Percentiles rank a stretch among this genome's conserved stretches.
Evolutionary conservation across 2,329 filamentous ascomycete genomes (phyloP).

Genomic region (Xylaria sp.): DNA sequence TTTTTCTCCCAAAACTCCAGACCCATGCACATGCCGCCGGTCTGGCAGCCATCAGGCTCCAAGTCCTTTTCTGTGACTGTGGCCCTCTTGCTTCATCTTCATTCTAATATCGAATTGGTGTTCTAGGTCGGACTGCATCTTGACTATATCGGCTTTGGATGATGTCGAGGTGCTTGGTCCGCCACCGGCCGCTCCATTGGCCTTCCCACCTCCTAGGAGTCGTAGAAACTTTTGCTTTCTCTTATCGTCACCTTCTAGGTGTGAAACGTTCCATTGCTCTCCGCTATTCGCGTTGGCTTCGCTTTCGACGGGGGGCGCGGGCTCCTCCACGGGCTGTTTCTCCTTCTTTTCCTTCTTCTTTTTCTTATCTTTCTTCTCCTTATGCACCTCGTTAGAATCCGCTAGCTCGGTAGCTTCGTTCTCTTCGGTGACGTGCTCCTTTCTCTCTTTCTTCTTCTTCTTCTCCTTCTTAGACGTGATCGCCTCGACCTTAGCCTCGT

Average conservation of each 20-base stretch:
- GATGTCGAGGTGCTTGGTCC: constrained; percentile 28
- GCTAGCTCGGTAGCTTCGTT: constrained; percentile 15
- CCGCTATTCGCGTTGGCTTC: constrained; percentile 43
- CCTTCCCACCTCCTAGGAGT: constrained; percentile 64
- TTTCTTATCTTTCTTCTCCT: constrained; percentile 32
- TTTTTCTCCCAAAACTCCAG: constrained; percentile 38
- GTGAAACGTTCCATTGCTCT: constrained; percentile 65
- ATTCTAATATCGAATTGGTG: constrained; percentile 68
- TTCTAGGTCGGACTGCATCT: constrained; percentile 63
- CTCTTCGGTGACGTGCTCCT: constrained; percentile 10
- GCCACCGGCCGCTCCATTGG: constrained; percentile 43
- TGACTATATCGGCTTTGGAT: constrained; percentile 45
- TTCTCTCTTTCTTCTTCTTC: constrained; percentile 35
- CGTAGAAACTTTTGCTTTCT: constrained; percentile 68
- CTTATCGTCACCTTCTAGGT: constrained; percentile 61
- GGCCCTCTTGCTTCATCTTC: constrained; percentile 64
- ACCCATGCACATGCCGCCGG: background rate
- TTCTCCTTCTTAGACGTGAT: constrained; percentile 33
- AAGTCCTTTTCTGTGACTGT: constrained; percentile 62
- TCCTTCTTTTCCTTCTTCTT: constrained; percentile 46
- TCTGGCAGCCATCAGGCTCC: constrained; percentile 55
- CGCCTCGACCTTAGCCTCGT: constrained; percentile 38
- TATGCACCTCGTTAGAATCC: constrained; percentile 16
- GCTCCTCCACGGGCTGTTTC: constrained; percentile 42
- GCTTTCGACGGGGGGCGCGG: constrained; percentile 42